phyloP scores from a whole-genome alignment of 192 early-diverging fungal species.

The Rhizoclosmatium sp. region DNA sequence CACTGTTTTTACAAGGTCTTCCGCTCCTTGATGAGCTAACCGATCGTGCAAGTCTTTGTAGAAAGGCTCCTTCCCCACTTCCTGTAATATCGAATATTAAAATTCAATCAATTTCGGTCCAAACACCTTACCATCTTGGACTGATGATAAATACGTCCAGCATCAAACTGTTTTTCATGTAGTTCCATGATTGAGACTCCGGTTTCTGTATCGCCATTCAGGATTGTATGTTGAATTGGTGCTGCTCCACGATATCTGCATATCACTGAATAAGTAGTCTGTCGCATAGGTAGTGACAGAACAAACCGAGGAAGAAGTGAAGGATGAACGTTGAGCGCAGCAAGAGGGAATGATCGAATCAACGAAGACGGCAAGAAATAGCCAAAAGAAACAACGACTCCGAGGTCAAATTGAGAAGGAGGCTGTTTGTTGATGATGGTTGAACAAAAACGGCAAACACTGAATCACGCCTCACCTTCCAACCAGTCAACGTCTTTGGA shows the following conservation, averaged over 20 bases:
- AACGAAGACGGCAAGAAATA: constrained; percentile 81
- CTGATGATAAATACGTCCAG: constrained; percentile 83
- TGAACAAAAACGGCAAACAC: too few species aligned
- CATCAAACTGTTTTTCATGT: constrained; percentile 80
- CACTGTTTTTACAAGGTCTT: constrained; percentile 68
- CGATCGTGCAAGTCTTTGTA: constrained; percentile 42
- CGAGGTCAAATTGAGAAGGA: constrained; percentile 75
- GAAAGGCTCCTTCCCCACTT: constrained; percentile 27
- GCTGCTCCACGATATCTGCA: constrained; percentile 84
- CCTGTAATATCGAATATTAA: constrained; percentile 16
- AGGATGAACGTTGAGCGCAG: constrained; percentile 91
- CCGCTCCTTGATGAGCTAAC: constrained; percentile 66
- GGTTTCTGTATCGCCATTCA: constrained; percentile 74
- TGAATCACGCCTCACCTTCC: constrained; percentile 49
- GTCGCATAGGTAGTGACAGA: not conserved
- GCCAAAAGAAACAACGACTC: constrained; percentile 94
- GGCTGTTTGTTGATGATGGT: not conserved
- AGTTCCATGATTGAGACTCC: constrained; percentile 91
- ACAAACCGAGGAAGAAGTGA: constrained; percentile 85
- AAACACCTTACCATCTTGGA: constrained; percentile 56
- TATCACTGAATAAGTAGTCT: not conserved
- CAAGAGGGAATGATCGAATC: constrained; percentile 70
- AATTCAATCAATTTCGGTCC: not conserved
- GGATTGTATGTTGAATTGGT: constrained; percentile 85
- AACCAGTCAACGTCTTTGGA: constrained; percentile 54